phyloP scores from a whole-genome alignment of 2,329 filamentous ascomycete genomes.

The Lizonia empirigonia region DNA sequence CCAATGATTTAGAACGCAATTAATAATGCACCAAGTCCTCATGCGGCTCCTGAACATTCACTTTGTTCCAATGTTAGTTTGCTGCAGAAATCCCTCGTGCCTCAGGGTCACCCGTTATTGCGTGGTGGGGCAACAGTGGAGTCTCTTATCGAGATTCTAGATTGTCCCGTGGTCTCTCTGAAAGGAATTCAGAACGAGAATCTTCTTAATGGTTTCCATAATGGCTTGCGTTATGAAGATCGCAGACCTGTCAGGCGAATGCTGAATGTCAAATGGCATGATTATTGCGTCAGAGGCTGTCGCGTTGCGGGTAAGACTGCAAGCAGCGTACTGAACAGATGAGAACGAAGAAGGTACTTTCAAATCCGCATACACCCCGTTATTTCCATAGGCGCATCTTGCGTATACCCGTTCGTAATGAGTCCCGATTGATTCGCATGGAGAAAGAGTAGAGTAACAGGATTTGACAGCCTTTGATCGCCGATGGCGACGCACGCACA shows the following conservation, averaged over 20 bases:
- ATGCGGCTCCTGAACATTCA: background rate
- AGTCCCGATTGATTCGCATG: background rate
- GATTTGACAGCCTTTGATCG: background rate
- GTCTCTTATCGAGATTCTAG: background rate
- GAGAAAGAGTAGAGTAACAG: background rate
- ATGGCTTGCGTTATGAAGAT: background rate
- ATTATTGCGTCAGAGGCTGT: constrained; percentile 13
- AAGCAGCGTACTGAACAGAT: background rate
- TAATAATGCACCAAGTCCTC: background rate
- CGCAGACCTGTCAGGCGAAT: background rate
- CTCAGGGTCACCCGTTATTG: background rate
- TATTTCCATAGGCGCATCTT: background rate
- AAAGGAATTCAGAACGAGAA: constrained; percentile 2
- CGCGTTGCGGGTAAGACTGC: background rate
- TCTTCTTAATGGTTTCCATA: constrained; percentile 6
- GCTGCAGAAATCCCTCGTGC: background rate
- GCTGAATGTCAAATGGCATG: background rate
- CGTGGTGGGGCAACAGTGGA: background rate
- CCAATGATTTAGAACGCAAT: too few species aligned
- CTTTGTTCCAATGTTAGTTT: background rate
- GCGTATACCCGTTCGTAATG: background rate
- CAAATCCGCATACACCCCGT: background rate
- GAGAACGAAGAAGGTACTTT: background rate
- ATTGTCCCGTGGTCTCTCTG: constrained; percentile 1
- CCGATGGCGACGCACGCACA: constrained; percentile 1